These are phyloP conservation scores for Lecanicillium sp. DNA, from an alignment of 2,329 filamentous ascomycete species.

Conservation along the genomic window DNA sequence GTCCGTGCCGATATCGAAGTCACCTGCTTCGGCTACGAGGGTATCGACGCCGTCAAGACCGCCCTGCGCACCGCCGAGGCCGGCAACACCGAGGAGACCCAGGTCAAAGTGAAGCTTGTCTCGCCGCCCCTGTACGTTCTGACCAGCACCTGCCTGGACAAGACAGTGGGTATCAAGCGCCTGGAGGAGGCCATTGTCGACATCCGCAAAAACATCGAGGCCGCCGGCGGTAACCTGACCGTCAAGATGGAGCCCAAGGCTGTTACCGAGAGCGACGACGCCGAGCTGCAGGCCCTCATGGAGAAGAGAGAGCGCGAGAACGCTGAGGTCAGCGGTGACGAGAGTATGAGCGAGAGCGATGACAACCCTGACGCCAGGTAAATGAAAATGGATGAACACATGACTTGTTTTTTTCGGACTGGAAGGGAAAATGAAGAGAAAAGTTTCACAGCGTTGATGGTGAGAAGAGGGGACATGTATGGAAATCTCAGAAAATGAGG, in stretches of 20 bases:
- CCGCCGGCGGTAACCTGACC: slow-evolving; percentile 69
- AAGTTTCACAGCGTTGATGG: not conserved
- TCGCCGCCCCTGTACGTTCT: slow-evolving; percentile 94
- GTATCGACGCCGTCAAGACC: slow-evolving; percentile 95
- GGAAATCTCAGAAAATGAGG: slow-evolving; percentile 7
- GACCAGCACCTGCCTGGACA: slow-evolving; percentile 92
- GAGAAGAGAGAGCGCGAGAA: slow-evolving; percentile 98
- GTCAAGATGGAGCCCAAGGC: slow-evolving; percentile 99
- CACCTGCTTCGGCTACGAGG: slow-evolving; percentile 91
- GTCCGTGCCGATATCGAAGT: slow-evolving; percentile 97
- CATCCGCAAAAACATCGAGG: slow-evolving; percentile 74
- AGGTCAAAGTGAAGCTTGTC: slow-evolving; percentile 98
- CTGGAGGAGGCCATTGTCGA: slow-evolving; percentile 87
- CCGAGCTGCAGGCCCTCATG: slow-evolving; percentile 95
- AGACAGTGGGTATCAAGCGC: slow-evolving; percentile 74
- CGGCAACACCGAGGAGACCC: slow-evolving; percentile 83
- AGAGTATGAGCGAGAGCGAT: slow-evolving; percentile 92
- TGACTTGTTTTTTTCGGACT: slow-evolving; percentile 9
- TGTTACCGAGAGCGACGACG: slow-evolving; percentile 96
- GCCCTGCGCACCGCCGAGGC: slow-evolving; percentile 88
- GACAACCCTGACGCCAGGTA: slow-evolving; percentile 56
- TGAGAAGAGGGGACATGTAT: slow-evolving; percentile 5
- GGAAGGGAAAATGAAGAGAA: not conserved
- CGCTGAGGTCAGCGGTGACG: slow-evolving; percentile 94
- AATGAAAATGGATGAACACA: slow-evolving; percentile 14